Evolutionary conservation across 2,329 filamentous ascomycete species (phyloP), one percentile per base, ranked within the genome.

Genomic region (Botrytis paeoniae): DNA sequence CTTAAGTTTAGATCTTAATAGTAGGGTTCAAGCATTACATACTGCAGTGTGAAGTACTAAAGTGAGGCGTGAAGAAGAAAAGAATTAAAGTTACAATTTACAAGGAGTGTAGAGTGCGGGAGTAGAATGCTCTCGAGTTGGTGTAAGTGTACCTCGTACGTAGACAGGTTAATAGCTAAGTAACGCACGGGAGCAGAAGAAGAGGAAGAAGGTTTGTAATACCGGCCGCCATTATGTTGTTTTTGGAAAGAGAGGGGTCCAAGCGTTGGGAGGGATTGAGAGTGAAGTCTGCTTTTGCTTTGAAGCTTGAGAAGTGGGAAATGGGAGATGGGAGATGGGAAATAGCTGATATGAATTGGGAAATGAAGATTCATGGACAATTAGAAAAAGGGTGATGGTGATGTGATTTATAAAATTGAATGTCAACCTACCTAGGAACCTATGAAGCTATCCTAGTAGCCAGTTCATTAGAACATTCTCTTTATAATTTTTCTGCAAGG

Each of bases 21-120:
- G 64, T 68, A 68, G 32, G 32, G 39, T 69, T 72, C 39, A 69
- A 59, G 59, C 54, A 37, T 72, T 69, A 72, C 70, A 72, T 69
- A 48, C 25, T 62, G 70, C 29, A 32, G 62, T 68, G 39, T 66
- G 43, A 45, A 37, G 32, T 4, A 61, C 22, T 22, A 25, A 32
- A 64, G 20, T 64, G n/a, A 66, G 45, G 43, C 25, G 35, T 20
- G 62, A 68, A 35, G 39, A 54, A 54, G 45, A 54, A 54, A 54
- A 41, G 20, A 22, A 39, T 12, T 37, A 6, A 14, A 54, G 48
- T n/a, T 54, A n/a, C 48, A n/a, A 29, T 41, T 62, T 39, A 66
- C 29, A 63, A 43, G 39, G 25, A 43, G 41, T 12, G 35, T 43
- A 29, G 25, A 63, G 61, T 35, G 32, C 39, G 25, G 8, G 43